A percentile compares a stretch with the other conserved stretches of the same genome.
These are phyloP conservation scores for Zygnema cylindricum DNA, from an alignment of 139 green algal species.

Conservation along the genomic window DNA sequence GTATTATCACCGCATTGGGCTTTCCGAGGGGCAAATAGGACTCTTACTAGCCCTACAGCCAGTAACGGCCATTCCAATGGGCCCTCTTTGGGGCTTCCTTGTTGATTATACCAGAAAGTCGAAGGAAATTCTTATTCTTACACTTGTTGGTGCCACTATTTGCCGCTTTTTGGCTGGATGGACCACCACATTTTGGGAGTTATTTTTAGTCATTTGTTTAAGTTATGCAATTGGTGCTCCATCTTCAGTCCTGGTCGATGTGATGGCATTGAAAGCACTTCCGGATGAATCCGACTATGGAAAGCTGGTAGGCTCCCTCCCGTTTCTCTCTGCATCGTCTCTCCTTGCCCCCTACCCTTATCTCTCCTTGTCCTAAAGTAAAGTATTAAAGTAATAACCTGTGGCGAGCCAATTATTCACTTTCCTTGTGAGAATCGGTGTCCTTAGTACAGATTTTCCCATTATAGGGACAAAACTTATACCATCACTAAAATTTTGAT, in stretches of 20 bases:
- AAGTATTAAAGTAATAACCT: too few species aligned
- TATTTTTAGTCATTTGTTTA: not conserved
- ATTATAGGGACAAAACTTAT: too few species aligned
- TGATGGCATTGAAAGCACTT: not conserved
- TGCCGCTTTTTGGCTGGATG: not conserved
- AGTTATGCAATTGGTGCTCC: not conserved
- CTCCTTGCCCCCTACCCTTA: not conserved
- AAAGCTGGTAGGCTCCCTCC: conserved; percentile 41
- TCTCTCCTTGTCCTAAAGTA: not conserved
- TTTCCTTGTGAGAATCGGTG: too few species aligned
- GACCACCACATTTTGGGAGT: not conserved
- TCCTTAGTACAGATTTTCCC: too few species aligned
- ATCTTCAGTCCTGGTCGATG: conserved; percentile 5
- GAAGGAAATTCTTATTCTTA: conserved; percentile 12
- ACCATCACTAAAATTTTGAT: too few species aligned
- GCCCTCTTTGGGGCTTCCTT: not conserved
- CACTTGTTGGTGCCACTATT: not conserved
- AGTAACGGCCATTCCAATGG: not conserved
- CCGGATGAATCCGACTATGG: conserved; percentile 39
- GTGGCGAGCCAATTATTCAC: too few species aligned
- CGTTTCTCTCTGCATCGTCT: too few species aligned
- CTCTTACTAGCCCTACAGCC: conserved; percentile 6
- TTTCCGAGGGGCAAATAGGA: conserved; percentile 21
- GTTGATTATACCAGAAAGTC: conserved; percentile 6
- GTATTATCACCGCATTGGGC: not conserved